A percentile compares a stretch with the other conserved stretches of the same genome.
phyloP scores from a whole-genome alignment of 192 early-diverging fungal species.

The Backusella parvicylindrica region DNA sequence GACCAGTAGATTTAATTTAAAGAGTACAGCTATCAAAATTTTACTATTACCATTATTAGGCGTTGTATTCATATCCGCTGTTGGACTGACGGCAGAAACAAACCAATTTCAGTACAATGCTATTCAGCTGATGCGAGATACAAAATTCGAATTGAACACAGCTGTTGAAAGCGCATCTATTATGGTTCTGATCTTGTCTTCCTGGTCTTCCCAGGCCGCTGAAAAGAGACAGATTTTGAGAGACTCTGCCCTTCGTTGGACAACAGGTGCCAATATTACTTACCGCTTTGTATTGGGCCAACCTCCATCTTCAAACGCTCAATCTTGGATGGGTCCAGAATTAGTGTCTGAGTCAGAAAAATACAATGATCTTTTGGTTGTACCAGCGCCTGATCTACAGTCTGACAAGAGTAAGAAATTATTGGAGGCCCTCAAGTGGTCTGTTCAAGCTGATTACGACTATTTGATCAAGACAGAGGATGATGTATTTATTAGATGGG shows the following conservation, averaged over 20 bases:
- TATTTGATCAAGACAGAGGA: conserved; percentile 58
- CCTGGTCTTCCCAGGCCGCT: conserved; percentile 44
- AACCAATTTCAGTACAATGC: conserved; percentile 39
- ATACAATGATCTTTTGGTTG: conserved; percentile 49
- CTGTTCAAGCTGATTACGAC: conserved; percentile 42
- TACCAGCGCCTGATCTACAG: conserved; percentile 48
- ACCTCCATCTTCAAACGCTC: conserved; percentile 37
- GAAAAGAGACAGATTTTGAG: conserved; percentile 41
- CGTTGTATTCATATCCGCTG: conserved; percentile 46
- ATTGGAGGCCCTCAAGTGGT: conserved; percentile 51
- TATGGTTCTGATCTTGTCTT: conserved; percentile 49
- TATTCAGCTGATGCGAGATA: conserved; percentile 25
- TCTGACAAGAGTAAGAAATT: conserved; percentile 50
- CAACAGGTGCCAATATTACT: conserved; percentile 33
- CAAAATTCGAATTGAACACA: conserved; percentile 22
- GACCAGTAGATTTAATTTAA: conserved; percentile 28
- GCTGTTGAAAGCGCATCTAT: conserved; percentile 11
- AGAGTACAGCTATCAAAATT: conserved; percentile 32
- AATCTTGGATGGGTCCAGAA: conserved; percentile 37
- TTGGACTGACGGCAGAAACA: conserved; percentile 39
- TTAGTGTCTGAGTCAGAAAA: conserved; percentile 40
- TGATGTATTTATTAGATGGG: conserved; percentile 58
- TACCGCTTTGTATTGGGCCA: conserved; percentile 56
- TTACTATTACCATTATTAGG: conserved; percentile 48
- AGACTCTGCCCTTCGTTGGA: conserved; percentile 38